Conservation (phyloP, 2,329 filamentous ascomycete genomes). For the Neofusicoccum laricinum region DNA sequence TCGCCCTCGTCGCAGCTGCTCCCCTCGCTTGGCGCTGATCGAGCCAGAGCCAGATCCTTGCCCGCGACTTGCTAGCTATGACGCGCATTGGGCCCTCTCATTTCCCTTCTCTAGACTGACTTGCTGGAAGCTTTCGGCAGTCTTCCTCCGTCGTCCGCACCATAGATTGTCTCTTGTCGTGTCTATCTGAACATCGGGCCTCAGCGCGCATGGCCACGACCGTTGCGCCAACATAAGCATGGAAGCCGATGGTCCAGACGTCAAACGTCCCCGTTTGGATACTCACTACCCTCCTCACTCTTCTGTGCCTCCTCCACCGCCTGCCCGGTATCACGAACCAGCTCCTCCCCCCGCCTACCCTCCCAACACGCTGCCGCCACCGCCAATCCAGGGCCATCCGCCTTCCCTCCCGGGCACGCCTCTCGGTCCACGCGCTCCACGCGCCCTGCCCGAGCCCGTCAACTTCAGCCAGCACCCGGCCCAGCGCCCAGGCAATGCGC, state of each 20-base stretch:
- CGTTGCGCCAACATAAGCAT: constrained; percentile 18
- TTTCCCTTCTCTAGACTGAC: constrained; percentile 17
- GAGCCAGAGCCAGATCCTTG: constrained; percentile 16
- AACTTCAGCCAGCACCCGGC: constrained; percentile 18
- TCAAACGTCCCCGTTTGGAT: constrained; percentile 18
- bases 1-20: constrained; percentile 13
- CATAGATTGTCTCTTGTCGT: constrained; percentile 14
- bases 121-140: constrained; percentile 18
- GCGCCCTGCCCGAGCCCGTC: constrained; percentile 15
- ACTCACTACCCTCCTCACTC: constrained; percentile 14
- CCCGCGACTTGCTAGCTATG: constrained; percentile 17
- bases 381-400: constrained; percentile 14
- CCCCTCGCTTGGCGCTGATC: constrained; percentile 18
- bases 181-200: constrained; percentile 18
- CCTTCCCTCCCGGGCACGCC: constrained; percentile 14
- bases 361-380: constrained; percentile 16
- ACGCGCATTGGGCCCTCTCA: constrained; percentile 19
- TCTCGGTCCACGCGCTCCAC: constrained; percentile 5
- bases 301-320: constrained; percentile 14
- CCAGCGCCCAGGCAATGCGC: constrained; percentile 28
- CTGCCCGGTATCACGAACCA: constrained; percentile 12
- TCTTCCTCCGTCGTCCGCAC: constrained; percentile 17
- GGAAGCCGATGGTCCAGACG: constrained; percentile 19
- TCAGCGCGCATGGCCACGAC: constrained; percentile 18
- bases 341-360: constrained; percentile 10